A percentile compares a stretch with the other conserved stretches of the same genome.
Conservation (phyloP, 768 basidiomycete genomes). For the Podaxis carcinomalis region DNA sequence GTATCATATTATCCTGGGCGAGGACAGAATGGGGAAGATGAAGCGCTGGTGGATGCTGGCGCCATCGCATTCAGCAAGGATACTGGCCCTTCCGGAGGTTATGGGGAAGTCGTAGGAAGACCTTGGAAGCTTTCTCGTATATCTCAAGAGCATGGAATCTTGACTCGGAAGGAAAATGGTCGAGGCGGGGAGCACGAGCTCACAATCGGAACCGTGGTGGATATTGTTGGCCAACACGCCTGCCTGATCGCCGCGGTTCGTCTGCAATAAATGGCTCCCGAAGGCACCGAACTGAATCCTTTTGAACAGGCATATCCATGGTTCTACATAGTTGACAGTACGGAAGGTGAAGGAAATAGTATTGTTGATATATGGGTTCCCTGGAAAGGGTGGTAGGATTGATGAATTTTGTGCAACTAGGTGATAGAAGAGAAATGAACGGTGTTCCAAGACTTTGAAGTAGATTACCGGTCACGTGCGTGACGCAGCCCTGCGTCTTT, state of each 20-base stretch:
- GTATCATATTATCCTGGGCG: constrained; percentile 78
- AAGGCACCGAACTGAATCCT: not conserved
- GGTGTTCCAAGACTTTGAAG: not conserved
- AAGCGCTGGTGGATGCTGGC: constrained; percentile 79
- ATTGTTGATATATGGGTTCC: constrained; percentile 85
- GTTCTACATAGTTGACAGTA: constrained; percentile 79
- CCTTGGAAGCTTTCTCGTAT: constrained; percentile 62
- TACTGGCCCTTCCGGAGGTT: constrained; percentile 66
- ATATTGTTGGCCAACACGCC: constrained; percentile 83
- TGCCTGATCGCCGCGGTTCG: constrained; percentile 71
- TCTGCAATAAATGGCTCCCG: not conserved
- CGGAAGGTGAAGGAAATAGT: constrained; percentile 39
- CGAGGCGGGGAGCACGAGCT: constrained; percentile 21
- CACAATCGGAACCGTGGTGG: constrained; percentile 60
- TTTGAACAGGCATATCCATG: constrained; percentile 55
- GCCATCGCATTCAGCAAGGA: constrained; percentile 88
- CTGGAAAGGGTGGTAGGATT: constrained; percentile 82
- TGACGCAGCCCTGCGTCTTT: not conserved
- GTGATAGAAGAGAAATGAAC: not conserved
- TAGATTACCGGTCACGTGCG: constrained; percentile 13
- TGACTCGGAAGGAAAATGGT: constrained; percentile 32
- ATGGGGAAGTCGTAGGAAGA: constrained; percentile 66
- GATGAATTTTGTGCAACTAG: not conserved
- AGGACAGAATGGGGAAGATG: constrained; percentile 55
- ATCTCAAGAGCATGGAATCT: constrained; percentile 77